These are phyloP conservation scores for Penicillium parvum DNA, from an alignment of 495 filamentous ascomycete species.

Conservation along the genomic window DNA sequence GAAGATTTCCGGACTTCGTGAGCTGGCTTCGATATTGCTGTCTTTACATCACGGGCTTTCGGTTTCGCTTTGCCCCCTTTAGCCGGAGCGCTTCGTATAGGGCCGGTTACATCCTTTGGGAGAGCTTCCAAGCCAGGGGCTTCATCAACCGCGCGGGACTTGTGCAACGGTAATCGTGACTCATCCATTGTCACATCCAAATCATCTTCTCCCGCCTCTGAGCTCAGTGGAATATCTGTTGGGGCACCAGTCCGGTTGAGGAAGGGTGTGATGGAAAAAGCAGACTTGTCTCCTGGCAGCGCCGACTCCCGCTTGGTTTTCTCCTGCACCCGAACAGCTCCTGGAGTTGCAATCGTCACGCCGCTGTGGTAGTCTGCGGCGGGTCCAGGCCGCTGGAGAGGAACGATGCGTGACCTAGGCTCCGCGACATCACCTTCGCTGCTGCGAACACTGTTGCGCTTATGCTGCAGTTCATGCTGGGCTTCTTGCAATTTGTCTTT, in stretches of 20 bases:
- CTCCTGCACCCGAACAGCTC: constrained; percentile 54
- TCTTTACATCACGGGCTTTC: constrained; percentile 3
- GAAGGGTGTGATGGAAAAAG: constrained; percentile 89
- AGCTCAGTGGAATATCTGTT: constrained; percentile 38
- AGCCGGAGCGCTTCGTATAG: background rate
- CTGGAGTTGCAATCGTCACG: constrained; percentile 62
- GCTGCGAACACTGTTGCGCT: constrained; percentile 23
- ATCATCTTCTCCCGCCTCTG: constrained; percentile 30
- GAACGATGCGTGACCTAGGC: constrained; percentile 31
- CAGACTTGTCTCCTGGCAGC: constrained; percentile 74
- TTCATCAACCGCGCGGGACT: constrained; percentile 2
- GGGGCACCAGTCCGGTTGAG: constrained; percentile 68
- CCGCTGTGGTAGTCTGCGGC: constrained; percentile 42
- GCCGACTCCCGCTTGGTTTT: constrained; percentile 48
- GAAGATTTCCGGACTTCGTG: constrained; percentile 6
- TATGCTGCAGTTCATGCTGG: constrained; percentile 42
- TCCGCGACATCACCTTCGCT: constrained; percentile 22
- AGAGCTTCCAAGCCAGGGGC: background rate
- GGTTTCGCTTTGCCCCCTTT: constrained; percentile 4
- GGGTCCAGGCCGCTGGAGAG: constrained; percentile 39
- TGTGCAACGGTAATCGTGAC: background rate
- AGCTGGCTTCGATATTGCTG: background rate
- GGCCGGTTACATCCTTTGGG: background rate
- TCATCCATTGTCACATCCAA: constrained; percentile 7
- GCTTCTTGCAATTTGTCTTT: constrained; percentile 67